These are phyloP conservation scores for Lepidium aucheri DNA, from an alignment of 345 rosid genomes.

Conservation along the genomic window DNA sequence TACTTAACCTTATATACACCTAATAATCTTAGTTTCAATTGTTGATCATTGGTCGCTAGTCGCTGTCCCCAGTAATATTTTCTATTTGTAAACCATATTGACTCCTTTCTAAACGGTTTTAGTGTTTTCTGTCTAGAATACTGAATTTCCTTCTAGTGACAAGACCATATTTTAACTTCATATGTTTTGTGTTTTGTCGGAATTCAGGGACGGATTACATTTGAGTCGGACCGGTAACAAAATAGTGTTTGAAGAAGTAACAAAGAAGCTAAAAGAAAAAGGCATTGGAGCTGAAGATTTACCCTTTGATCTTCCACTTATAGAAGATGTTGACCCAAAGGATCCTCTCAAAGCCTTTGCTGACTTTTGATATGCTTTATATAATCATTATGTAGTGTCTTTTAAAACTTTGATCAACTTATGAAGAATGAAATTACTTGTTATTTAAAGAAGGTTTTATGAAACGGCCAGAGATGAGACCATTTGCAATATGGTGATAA, in stretches of 20 bases:
- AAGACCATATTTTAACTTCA: not conserved
- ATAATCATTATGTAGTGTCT: not conserved
- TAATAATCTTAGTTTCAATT: too few relatives aligned
- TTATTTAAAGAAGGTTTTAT: slow-evolving; percentile 21
- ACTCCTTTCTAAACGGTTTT: too few relatives aligned
- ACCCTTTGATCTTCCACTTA: slow-evolving; percentile 52
- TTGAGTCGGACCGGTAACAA: slow-evolving; percentile 48
- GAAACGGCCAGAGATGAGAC: slow-evolving; percentile 33
- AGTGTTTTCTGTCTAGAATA: too few relatives aligned
- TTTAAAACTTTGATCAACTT: not conserved
- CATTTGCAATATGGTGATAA: slow-evolving; percentile 37
- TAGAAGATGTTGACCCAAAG: slow-evolving; percentile 44
- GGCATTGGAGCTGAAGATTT: slow-evolving; percentile 50
- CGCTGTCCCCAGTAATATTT: too few relatives aligned
- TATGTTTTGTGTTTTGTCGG: not conserved
- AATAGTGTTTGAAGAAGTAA: slow-evolving; percentile 66
- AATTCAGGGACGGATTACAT: slow-evolving; percentile 78
- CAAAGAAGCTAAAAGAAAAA: slow-evolving; percentile 39
- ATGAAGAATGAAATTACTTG: too few relatives aligned
- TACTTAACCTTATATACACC: not conserved
- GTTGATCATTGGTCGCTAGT: too few relatives aligned
- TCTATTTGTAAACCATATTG: too few relatives aligned
- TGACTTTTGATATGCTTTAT: slow-evolving; percentile 17
- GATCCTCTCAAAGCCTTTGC: slow-evolving; percentile 58
- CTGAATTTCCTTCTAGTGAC: too few relatives aligned